These are phyloP conservation scores for Talaromyces piceae DNA, from an alignment of 2,329 filamentous ascomycete genomes.

Conservation along the genomic window DNA sequence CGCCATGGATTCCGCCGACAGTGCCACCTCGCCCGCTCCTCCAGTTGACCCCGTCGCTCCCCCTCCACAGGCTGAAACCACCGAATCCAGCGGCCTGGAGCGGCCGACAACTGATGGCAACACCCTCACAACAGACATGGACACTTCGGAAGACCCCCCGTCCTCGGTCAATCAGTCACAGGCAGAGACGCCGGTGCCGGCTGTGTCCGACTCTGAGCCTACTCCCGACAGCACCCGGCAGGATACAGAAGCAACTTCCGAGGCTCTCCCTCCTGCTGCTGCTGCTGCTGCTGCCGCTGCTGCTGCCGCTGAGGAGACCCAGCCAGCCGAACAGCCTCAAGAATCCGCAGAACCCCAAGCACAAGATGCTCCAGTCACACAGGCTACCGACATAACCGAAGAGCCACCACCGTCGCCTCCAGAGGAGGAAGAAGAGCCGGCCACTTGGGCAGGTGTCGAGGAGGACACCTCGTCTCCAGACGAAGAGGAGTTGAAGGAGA, in stretches of 20 bases:
- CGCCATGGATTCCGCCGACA: constrained; percentile 5
- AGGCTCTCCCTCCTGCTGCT: no score
- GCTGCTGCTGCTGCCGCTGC: not conserved
- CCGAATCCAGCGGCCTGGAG: constrained; percentile 1
- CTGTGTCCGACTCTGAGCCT: not conserved
- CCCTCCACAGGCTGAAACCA: not conserved
- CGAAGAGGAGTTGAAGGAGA: constrained; percentile 52
- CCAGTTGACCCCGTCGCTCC: constrained; percentile 1
- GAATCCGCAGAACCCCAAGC: not conserved
- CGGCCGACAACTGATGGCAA: not conserved
- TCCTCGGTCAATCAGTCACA: constrained; percentile 2
- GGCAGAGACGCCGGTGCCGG: not conserved
- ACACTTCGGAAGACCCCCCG: constrained; percentile 14
- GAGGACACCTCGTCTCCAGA: constrained; percentile 51
- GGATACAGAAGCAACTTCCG: not conserved
- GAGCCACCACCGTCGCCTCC: constrained; percentile 16
- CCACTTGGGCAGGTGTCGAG: constrained; percentile 47
- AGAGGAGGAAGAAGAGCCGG: constrained; percentile 25
- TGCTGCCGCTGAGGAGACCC: constrained; percentile 2
- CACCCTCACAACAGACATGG: constrained; percentile 13
- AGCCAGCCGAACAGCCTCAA: not conserved
- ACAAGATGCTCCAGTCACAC: constrained; percentile 1
- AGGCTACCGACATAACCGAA: constrained; percentile 10
- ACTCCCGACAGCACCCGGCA: not conserved
- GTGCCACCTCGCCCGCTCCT: constrained; percentile 5